Base-by-base conservation (phyloP, 257 asterid species). In the Solanum ossicruentum region DNA sequence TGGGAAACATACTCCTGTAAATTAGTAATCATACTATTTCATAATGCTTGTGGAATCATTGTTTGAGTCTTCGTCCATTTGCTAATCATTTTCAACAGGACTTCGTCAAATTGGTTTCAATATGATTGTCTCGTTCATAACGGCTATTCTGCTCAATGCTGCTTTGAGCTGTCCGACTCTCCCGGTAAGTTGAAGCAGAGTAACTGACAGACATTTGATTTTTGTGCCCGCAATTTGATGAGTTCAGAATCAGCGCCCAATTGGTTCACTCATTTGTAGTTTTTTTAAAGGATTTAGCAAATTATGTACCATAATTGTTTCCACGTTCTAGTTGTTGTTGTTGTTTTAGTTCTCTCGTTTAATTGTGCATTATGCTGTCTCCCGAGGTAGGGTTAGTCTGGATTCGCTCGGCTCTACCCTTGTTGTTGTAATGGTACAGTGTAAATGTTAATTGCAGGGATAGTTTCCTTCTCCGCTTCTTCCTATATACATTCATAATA, bases 381-480 rank as follows among this genome's bases (percentile, higher is more conserved):
- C 1, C 0, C 66, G 28, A 58, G 66, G 10, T 58, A 58, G 2
- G 28, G 28, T 9, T 20, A 58, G 66, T 58, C 28, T 58, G 21
- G 7, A 6, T 58, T 20, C 28, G n/a, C 36, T 32, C 36, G 36
- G 36, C 13, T 58, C 66, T 58, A 4, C 10, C 28, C 28, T 43
- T 43, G 51, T 47, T 47, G 26, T 18, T 57, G 63, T 57, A 57
- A 20, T 57, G n/a, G 9, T 1, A 9, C 36, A 41, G 12, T 10
- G 54, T 43, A 39, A 39, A 39, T 81, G 71, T 58, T 57, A 36
- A 10, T 82, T 69, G 47, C 84, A 95, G 97, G 92, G 96, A 1
- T 96, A 98, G 99, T 41, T 94, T 51, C 98, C 99, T 18, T 87
- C 91, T 61, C 98, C 94, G 5, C 78, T 93, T 36, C 88, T 96